phyloP scores from a whole-genome alignment of 2,329 filamentous ascomycete species.

The Geoglossum cookeanum region DNA sequence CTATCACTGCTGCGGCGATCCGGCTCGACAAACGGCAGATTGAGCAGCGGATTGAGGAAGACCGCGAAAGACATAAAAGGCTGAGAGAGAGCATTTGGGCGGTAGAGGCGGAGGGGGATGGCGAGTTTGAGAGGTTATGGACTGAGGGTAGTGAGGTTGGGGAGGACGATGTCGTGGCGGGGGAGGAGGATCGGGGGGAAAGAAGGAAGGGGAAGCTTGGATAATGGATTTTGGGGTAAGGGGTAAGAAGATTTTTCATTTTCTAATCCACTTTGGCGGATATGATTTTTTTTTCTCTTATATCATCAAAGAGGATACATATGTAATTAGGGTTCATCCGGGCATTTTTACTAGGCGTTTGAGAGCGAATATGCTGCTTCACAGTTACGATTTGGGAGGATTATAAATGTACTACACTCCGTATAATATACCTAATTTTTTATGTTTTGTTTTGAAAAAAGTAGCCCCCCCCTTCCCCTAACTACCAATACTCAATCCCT shows the following conservation, averaged over 20 bases:
- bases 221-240: too few relatives aligned
- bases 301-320: too few relatives aligned
- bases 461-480: constrained; percentile 13
- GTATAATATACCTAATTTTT: too few relatives aligned
- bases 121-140: constrained; percentile 68
- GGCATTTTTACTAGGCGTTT: too few relatives aligned
- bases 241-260: too few relatives aligned
- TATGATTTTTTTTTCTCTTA: too few relatives aligned
- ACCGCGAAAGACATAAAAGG: constrained; percentile 84
- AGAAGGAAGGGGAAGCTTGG: constrained; percentile 15
- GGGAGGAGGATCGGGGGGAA: constrained; percentile 52
- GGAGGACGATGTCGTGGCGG: constrained; percentile 65
- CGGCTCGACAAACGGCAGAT: constrained; percentile 68
- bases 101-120: constrained; percentile 42
- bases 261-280: too few relatives aligned
- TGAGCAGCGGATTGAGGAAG: constrained; percentile 92
- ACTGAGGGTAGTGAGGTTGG: constrained; percentile 73
- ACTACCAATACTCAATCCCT: constrained; percentile 2
- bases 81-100: constrained; percentile 88
- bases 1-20: not conserved
- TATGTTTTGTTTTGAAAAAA: too few relatives aligned
- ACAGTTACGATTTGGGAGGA: too few relatives aligned
- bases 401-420: too few relatives aligned
- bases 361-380: too few relatives aligned
- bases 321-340: too few relatives aligned